These are phyloP conservation scores for Candida patagonica DNA, from an alignment of 805 yeast genomes.

Conservation along the genomic window DNA sequence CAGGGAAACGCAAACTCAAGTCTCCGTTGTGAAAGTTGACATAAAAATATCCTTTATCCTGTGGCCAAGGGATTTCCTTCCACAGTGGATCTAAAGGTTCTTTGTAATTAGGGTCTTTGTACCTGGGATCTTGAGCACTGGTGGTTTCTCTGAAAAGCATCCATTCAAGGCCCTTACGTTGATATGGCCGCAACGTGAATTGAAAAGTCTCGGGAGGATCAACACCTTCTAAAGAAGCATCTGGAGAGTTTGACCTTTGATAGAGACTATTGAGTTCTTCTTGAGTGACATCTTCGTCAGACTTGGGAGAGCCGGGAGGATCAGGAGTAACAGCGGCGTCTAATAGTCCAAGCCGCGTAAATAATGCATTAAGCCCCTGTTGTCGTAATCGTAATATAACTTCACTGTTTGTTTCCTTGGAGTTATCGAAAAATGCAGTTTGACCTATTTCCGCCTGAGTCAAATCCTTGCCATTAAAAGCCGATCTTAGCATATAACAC, in stretches of 20 bases:
- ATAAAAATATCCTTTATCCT: constrained; percentile 42
- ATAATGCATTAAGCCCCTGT: constrained; percentile 44
- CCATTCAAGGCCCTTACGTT: constrained; percentile 81
- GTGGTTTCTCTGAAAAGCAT: constrained; percentile 75
- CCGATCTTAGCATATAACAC: constrained; percentile 40
- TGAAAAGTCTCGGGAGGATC: constrained; percentile 50
- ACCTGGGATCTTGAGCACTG: constrained; percentile 18
- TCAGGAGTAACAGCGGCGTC: constrained; percentile 6
- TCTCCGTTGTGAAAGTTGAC: constrained; percentile 77
- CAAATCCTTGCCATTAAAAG: constrained; percentile 17
- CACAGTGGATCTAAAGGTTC: constrained; percentile 70
- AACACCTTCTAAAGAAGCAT: constrained; percentile 51
- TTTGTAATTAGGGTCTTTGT: constrained; percentile 17
- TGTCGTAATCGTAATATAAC: constrained; percentile 43
- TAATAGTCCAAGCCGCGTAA: constrained; percentile 36
- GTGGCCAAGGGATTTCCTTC: constrained; percentile 53
- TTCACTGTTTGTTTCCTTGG: constrained; percentile 47
- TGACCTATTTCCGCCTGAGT: neutral
- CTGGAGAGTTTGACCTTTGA: constrained; percentile 56
- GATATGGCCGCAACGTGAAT: constrained; percentile 62
- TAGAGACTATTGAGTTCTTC: constrained; percentile 75
- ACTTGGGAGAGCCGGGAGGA: neutral
- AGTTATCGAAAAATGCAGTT: constrained; percentile 19
- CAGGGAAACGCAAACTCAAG: constrained; percentile 58
- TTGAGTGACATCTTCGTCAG: constrained; percentile 39